Evolutionary conservation across 2,329 filamentous ascomycete genomes (phyloP), one percentile per base, ranked within the genome.

Genomic region (Aspergillus novofumigatus): DNA sequence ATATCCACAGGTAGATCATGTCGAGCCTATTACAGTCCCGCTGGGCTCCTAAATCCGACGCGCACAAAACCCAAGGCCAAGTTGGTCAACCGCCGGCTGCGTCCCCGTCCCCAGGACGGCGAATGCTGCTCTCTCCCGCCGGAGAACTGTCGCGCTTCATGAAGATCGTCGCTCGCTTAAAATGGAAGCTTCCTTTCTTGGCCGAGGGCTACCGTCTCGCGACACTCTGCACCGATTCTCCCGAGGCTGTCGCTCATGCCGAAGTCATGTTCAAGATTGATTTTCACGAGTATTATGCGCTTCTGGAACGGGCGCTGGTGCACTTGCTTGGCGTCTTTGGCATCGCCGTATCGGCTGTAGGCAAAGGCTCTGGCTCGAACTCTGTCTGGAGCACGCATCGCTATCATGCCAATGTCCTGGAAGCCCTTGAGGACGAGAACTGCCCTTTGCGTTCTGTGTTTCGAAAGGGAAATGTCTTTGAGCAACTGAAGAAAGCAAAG

Each of bases 231-330:
- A 68, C 70, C 25, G 66, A 70, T 10, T 55, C 65, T n/a, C 64
- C 67, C 7, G 62, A 61, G 2, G 67, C 66, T n/a, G 55, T 67
- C 48, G 52, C 63, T 1, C 62, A 72, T 14, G 82, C 82, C 0
- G 84, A 87, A 70, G 79, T 83, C 17, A 90, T 90, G 80, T 91
- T 91, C 77, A 90, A 91, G 70, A 80, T 91, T 7, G 88, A 91
- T 67, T 91, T 91, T 61, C 86, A 89, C 72, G 88, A 91, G 67
- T 91, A 87, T 70, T 91, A 91, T 74, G 84, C 85, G 52, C 80
- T 89, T 38, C 81, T 91, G 6, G 88, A 91, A 73, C 83, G 88
- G 29, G 87, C 86, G 0, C 77, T 91, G 7, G 86, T 89, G 1
- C 82, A 87, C 49, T 75, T 89, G 0, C 80, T 89, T n/a, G 80